These are phyloP conservation scores for Aspergillus bridgeri DNA, from an alignment of 495 filamentous ascomycete genomes.

Conservation along the genomic window DNA sequence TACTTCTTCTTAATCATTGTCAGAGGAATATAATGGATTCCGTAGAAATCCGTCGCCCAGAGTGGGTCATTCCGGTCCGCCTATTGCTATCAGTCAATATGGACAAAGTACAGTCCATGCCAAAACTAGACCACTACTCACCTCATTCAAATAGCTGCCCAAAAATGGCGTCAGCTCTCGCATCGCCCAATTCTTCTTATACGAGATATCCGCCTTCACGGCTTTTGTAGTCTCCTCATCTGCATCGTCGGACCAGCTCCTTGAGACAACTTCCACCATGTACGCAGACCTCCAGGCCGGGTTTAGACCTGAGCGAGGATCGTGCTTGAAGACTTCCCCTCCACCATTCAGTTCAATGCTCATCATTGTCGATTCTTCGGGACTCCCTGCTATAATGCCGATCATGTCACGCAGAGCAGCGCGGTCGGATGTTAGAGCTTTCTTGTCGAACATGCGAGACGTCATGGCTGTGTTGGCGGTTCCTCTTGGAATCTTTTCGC, in stretches of 20 bases:
- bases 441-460: constrained; percentile 38
- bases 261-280: constrained; percentile 35
- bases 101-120: no score
- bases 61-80: constrained; percentile 16
- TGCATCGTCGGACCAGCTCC: constrained; percentile 28
- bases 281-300: constrained; percentile 44
- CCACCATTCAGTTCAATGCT: constrained; percentile 38
- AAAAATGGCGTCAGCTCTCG: constrained; percentile 27
- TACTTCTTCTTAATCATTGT: constrained; percentile 47
- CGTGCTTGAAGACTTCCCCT: constrained; percentile 29
- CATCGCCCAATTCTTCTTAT: constrained; percentile 47
- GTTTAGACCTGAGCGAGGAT: constrained; percentile 32
- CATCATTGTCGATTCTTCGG: constrained; percentile 24
- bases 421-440: constrained; percentile 23
- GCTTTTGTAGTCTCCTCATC: constrained; percentile 35
- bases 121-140: no score
- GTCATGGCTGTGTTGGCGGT: constrained; percentile 24
- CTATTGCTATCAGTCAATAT: not conserved
- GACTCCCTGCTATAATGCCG: constrained; percentile 23
- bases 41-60: constrained; percentile 21
- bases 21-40: constrained; percentile 33
- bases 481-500: constrained; percentile 20
- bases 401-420: constrained; percentile 24
- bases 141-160: constrained; percentile 43
- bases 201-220: constrained; percentile 45